These are phyloP conservation scores for Solanum aculeatissimum DNA, from an alignment of 305 asterid species.

Conservation along the genomic window DNA sequence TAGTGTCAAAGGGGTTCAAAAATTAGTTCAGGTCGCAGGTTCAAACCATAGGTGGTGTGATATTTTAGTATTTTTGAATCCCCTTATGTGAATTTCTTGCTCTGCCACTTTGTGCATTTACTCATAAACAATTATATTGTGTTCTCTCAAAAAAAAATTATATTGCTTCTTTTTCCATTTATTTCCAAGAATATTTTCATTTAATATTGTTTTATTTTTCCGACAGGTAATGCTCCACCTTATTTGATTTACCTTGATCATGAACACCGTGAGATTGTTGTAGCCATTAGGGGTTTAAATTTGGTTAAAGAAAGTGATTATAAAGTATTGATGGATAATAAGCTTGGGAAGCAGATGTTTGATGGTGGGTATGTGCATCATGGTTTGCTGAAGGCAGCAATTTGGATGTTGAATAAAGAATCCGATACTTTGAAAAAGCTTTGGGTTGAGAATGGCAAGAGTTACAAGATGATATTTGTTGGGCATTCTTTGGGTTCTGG, in stretches of 20 bases:
- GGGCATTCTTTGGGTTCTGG: slow-evolving; percentile 98
- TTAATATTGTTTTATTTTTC: background rate
- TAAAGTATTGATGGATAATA: slow-evolving; percentile 56
- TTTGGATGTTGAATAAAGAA: slow-evolving; percentile 63
- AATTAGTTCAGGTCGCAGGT: background rate
- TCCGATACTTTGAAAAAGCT: slow-evolving; percentile 45
- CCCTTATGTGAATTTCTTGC: background rate
- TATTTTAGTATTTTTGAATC: background rate
- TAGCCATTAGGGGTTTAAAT: slow-evolving; percentile 77
- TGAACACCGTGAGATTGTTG: slow-evolving; percentile 56
- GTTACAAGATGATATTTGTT: slow-evolving; percentile 66
- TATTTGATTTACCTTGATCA: slow-evolving; percentile 71
- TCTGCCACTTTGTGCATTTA: too few relatives aligned
- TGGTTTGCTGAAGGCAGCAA: slow-evolving; percentile 77
- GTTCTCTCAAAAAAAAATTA: too few relatives aligned
- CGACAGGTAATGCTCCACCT: slow-evolving; percentile 65
- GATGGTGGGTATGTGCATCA: slow-evolving; percentile 94
- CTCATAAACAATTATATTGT: too few relatives aligned
- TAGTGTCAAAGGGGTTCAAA: background rate
- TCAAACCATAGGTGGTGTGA: background rate
- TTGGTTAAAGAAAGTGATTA: slow-evolving; percentile 63
- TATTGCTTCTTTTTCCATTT: background rate
- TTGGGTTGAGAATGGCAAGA: slow-evolving; percentile 76
- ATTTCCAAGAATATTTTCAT: background rate
- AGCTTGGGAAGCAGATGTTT: slow-evolving; percentile 84